Conservation (phyloP, 192 early-diverging fungal species). For the Gonapodya prolifera region DNA sequence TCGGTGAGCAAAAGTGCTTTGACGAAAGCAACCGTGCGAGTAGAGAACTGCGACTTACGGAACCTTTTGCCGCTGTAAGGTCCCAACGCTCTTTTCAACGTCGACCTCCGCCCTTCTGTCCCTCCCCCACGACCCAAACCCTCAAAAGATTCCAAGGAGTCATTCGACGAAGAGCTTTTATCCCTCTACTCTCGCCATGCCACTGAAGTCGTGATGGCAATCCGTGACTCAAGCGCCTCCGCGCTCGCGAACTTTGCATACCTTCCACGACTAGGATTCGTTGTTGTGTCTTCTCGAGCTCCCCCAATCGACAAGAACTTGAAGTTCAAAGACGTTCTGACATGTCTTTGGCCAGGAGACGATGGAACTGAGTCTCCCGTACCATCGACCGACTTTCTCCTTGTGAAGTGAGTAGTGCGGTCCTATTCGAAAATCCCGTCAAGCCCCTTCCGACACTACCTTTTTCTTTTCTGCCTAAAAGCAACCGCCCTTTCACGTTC, state of each 20-base stretch:
- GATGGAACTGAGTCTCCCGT: neutral
- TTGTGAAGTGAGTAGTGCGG: neutral
- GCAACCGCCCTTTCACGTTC: neutral
- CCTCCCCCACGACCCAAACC: neutral
- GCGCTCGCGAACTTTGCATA: neutral
- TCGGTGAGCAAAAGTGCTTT: neutral
- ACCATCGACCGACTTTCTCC: neutral
- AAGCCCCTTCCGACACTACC: neutral
- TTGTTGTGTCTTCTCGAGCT: neutral
- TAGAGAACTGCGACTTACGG: neutral
- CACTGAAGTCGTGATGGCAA: neutral
- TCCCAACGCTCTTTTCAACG: neutral
- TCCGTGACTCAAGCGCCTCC: neutral
- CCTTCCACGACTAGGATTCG: neutral
- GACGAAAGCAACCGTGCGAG: neutral
- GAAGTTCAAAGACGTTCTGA: neutral
- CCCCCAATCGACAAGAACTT: neutral
- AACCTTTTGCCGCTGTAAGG: neutral
- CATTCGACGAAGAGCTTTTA: neutral
- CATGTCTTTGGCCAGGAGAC: neutral
- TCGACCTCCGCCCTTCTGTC: neutral
- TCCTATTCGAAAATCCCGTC: neutral
- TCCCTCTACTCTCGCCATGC: neutral
- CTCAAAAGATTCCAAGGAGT: neutral
- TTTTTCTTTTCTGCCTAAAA: neutral